Conservation (phyloP, 495 filamentous ascomycete species). For the Aspergillus biplanus region DNA sequence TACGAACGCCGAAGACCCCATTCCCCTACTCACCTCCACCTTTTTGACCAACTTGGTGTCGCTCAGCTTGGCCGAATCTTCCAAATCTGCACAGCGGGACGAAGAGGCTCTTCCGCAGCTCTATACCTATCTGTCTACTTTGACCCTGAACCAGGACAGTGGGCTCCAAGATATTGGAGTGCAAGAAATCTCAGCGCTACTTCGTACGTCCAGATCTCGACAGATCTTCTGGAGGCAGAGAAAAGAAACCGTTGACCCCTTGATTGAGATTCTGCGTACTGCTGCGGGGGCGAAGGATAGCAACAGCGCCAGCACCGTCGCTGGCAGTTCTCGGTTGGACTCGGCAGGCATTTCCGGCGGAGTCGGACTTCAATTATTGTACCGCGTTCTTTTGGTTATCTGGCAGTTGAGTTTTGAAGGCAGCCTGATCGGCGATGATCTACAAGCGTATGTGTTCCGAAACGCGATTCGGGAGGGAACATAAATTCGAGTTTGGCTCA, state of each 20-base stretch:
- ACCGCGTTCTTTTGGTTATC: constrained; percentile 87
- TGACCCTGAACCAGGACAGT: constrained; percentile 78
- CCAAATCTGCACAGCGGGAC: constrained; percentile 59
- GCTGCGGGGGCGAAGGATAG: constrained; percentile 75
- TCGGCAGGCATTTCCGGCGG: constrained; percentile 74
- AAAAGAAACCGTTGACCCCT: constrained; percentile 77
- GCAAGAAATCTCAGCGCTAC: constrained; percentile 83
- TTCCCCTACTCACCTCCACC: constrained; percentile 86
- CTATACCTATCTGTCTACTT: constrained; percentile 81
- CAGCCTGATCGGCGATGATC: constrained; percentile 76
- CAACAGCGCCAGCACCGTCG: constrained; percentile 69
- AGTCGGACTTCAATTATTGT: constrained; percentile 90
- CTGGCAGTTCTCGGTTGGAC: constrained; percentile 61
- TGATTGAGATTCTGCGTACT: constrained; percentile 79
- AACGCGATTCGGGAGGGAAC: background rate
- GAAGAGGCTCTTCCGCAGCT: constrained; percentile 83
- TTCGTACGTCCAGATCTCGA: constrained; percentile 74
- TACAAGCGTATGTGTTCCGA: constrained; percentile 70
- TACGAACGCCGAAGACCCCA: constrained; percentile 78
- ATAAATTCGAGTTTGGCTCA: constrained; percentile 21
- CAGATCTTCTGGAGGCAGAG: constrained; percentile 86
- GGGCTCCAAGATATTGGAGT: constrained; percentile 96
- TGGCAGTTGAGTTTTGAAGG: constrained; percentile 98
- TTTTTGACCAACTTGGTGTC: constrained; percentile 85
- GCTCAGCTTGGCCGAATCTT: constrained; percentile 59